These are phyloP conservation scores for Quercus aquifolioides DNA, from an alignment of 306 rosid genomes.

Conservation along the genomic window DNA sequence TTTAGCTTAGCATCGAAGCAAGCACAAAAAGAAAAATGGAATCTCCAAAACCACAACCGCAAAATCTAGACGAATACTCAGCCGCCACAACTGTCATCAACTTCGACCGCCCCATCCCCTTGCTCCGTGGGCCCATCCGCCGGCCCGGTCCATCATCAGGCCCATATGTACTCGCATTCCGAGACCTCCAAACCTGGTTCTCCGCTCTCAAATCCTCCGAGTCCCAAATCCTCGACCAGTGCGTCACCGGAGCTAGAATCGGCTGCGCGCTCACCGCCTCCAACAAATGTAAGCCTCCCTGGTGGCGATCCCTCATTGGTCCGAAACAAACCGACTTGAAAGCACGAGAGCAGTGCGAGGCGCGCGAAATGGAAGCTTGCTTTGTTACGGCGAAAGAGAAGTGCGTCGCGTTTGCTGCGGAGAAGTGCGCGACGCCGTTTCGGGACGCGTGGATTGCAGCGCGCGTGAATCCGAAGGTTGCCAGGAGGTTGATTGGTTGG, in stretches of 20 bases:
- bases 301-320: slow-evolving; percentile 65
- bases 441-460: slow-evolving; percentile 58
- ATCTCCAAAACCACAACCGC: slow-evolving; percentile 3
- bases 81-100: slow-evolving; percentile 47
- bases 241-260: slow-evolving; percentile 70
- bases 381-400: slow-evolving; percentile 38
- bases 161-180: slow-evolving; percentile 60
- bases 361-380: slow-evolving; percentile 48
- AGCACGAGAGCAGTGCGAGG: slow-evolving; percentile 65
- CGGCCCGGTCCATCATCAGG: slow-evolving; percentile 39
- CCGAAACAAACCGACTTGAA: slow-evolving; percentile 40
- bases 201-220: slow-evolving; percentile 50
- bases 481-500: slow-evolving; percentile 41
- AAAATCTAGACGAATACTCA: slow-evolving; percentile 42
- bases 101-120: slow-evolving; percentile 57
- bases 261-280: slow-evolving; percentile 51
- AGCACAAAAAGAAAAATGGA: slow-evolving; percentile 14
- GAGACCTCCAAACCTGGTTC: slow-evolving; percentile 65
- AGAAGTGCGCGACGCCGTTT: slow-evolving; percentile 62
- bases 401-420: slow-evolving; percentile 51
- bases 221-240: slow-evolving; percentile 57
- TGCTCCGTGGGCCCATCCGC: slow-evolving; percentile 62
- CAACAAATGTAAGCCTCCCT: slow-evolving; percentile 58
- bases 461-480: slow-evolving; percentile 34
- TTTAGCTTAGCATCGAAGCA: too few relatives aligned